Conservation (phyloP, 192 early-diverging fungal species). For the Coemansia erecta region DNA sequence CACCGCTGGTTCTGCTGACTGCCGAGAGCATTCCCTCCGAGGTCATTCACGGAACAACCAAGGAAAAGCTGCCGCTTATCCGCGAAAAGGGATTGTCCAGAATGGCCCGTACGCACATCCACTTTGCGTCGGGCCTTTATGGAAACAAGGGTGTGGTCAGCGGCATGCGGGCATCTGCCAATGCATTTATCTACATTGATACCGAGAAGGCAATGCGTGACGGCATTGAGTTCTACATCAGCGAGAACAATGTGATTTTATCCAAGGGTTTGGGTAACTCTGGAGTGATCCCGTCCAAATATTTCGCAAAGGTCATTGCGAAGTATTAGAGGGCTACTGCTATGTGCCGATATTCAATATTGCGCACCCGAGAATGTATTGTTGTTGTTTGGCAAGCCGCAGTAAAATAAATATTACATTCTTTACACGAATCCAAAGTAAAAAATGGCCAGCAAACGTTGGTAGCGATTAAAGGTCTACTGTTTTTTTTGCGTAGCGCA, state of each 20-base stretch:
- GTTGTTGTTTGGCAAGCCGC: not conserved
- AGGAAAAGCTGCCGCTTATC: slow-evolving; percentile 30
- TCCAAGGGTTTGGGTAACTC: slow-evolving; percentile 61
- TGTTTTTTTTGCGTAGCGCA: no score
- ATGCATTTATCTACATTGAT: slow-evolving; percentile 84
- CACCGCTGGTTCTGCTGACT: slow-evolving; percentile 32
- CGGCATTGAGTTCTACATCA: slow-evolving; percentile 73
- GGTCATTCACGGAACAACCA: slow-evolving; percentile 39
- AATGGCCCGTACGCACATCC: slow-evolving; percentile 90
- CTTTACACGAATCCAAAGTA: no score
- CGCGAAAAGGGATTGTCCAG: slow-evolving; percentile 60
- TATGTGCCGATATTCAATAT: not conserved
- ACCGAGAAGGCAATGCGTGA: slow-evolving; percentile 63
- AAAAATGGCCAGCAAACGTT: no score
- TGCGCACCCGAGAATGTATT: not conserved
- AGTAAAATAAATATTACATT: no score
- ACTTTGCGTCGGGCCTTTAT: slow-evolving; percentile 72
- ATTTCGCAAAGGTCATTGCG: slow-evolving; percentile 63
- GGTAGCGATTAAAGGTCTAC: no score
- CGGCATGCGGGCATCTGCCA: slow-evolving; percentile 66
- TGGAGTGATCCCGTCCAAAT: slow-evolving; percentile 63
- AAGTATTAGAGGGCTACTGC: slow-evolving; percentile 7
- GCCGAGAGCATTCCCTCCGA: slow-evolving; percentile 20
- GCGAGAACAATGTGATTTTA: slow-evolving; percentile 80
- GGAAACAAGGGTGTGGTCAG: slow-evolving; percentile 71